phyloP scores from a whole-genome alignment of 768 basidiomycete species.

The Xanthoconium stramineum region DNA sequence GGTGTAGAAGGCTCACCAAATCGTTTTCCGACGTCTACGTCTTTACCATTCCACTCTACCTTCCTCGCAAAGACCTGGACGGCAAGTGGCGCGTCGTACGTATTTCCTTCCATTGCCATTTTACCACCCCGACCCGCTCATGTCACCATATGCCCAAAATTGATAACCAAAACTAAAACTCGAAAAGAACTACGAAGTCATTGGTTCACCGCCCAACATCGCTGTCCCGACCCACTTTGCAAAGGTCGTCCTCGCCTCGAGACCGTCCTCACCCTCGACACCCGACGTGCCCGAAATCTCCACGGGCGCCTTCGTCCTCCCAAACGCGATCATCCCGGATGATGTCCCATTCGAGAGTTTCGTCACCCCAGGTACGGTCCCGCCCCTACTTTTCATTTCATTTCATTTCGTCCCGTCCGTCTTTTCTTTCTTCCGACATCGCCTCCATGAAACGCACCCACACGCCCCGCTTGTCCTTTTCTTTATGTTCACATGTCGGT shows the following conservation, averaged over 20 bases:
- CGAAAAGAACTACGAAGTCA: constrained; percentile 84
- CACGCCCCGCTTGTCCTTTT: too few relatives aligned
- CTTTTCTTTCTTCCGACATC: not conserved
- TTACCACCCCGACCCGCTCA: not conserved
- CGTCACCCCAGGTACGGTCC: constrained; percentile 63
- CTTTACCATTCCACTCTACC: constrained; percentile 96
- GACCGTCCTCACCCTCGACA: constrained; percentile 68
- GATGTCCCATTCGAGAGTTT: constrained; percentile 78
- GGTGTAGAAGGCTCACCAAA: constrained; percentile 87
- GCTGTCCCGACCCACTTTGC: constrained; percentile 98
- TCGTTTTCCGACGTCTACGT: constrained; percentile 93
- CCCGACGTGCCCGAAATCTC: constrained; percentile 74
- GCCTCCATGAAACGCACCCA: not conserved
- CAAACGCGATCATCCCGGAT: constrained; percentile 91
- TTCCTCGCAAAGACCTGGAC: constrained; percentile 79
- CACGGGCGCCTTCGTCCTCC: constrained; percentile 92
- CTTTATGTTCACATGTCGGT: too few relatives aligned
- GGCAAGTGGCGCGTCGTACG: constrained; percentile 95
- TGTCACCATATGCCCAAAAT: not conserved
- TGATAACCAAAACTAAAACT: not conserved
- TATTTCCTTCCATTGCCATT: constrained; percentile 23
- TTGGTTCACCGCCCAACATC: constrained; percentile 86
- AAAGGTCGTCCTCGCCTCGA: constrained; percentile 84
- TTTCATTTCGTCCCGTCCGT: not conserved
- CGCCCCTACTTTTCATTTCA: not conserved